phyloP scores from a whole-genome alignment of 306 rosid species.

The Acacia confusa region DNA sequence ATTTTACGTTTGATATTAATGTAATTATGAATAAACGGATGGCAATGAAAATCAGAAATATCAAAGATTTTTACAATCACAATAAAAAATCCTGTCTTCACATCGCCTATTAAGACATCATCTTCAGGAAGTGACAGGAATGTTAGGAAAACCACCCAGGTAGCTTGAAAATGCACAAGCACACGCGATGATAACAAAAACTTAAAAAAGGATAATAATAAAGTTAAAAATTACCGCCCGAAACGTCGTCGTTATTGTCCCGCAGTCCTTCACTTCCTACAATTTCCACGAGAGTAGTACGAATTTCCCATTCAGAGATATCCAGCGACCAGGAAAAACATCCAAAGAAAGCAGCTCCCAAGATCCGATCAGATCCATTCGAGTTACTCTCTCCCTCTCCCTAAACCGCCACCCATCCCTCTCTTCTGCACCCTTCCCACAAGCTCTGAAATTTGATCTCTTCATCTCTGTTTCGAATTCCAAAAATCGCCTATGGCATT shows the following conservation, averaged over 20 bases:
- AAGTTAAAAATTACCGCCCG: background rate
- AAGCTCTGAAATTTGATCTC: background rate
- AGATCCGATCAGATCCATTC: slow-evolving; percentile 85
- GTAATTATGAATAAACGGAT: background rate
- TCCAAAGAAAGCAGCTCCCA: slow-evolving; percentile 45
- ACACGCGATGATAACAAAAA: background rate
- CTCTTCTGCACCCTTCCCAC: background rate
- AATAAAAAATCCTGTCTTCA: background rate
- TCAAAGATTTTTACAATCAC: slow-evolving; percentile 2
- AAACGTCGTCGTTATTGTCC: slow-evolving; percentile 32
- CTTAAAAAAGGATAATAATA: background rate
- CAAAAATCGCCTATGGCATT: slow-evolving; percentile 23
- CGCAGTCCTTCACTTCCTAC: background rate
- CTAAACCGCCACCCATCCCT: background rate
- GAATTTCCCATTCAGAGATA: slow-evolving; percentile 15
- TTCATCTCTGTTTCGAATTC: background rate
- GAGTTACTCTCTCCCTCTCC: background rate
- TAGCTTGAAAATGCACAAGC: background rate
- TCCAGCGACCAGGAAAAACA: slow-evolving; percentile 33
- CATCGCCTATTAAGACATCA: background rate
- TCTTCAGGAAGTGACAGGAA: slow-evolving; percentile 3
- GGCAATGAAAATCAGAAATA: slow-evolving; percentile 3
- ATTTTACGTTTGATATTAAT: background rate
- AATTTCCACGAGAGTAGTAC: background rate
- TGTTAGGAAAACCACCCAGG: background rate